Conservation (phyloP, 1,284 basidiomycete genomes). For the Rhodotorula sp. region DNA sequence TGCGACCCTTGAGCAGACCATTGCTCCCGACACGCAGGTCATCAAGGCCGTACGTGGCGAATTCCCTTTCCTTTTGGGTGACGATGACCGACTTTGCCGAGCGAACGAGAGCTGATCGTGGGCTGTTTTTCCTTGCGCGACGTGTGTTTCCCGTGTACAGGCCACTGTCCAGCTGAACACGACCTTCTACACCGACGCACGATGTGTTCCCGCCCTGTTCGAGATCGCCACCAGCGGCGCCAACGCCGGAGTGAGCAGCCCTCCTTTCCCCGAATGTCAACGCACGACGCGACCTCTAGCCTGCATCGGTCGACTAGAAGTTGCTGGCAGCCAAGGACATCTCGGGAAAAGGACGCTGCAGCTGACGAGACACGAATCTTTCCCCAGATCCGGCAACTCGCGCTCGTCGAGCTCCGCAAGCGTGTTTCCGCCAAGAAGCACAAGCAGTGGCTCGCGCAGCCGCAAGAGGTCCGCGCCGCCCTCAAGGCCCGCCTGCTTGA, state of each 20-base stretch:
- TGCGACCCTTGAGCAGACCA: conserved; percentile 76
- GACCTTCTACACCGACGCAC: conserved; percentile 85
- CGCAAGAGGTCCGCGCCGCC: conserved; percentile 65
- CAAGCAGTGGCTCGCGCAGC: conserved; percentile 76
- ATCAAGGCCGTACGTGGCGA: conserved; percentile 74
- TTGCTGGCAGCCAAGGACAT: no score
- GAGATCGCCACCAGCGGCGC: conserved; percentile 82
- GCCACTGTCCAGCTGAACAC: conserved; percentile 88
- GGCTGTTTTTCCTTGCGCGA: conserved; percentile 12
- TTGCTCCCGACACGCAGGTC: conserved; percentile 77
- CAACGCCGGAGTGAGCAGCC: conserved; percentile 57
- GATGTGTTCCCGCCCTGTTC: conserved; percentile 87
- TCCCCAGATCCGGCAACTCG: conserved; percentile 93
- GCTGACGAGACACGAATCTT: no score
- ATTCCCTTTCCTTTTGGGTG: conserved; percentile 27
- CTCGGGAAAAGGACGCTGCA: not conserved
- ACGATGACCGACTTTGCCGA: not conserved
- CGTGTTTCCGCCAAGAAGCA: conserved; percentile 77
- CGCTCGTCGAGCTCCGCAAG: conserved; percentile 97
- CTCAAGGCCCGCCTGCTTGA: conserved; percentile 84
- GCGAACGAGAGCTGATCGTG: conserved; percentile 39
- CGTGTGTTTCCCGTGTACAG: conserved; percentile 57
- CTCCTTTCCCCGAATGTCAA: conserved; percentile 41
- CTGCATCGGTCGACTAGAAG: not conserved
- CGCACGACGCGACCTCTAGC: not conserved